Base-by-base conservation (phyloP, 768 basidiomycete species). In the Hericium erinaceus region DNA sequence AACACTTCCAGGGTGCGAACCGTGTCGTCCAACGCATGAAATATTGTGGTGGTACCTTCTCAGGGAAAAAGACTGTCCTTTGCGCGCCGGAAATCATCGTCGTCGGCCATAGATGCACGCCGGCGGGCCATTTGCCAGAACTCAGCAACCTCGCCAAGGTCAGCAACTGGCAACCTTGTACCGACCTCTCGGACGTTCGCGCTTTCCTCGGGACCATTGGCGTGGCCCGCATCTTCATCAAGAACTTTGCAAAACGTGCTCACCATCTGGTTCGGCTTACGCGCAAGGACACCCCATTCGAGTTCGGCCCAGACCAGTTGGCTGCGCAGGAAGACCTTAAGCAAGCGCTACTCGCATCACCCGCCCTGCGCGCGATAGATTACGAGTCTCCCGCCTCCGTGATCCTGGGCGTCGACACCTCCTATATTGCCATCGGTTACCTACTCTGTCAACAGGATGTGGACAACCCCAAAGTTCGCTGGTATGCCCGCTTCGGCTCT, bases 51-150 rank as follows among this genome's bases (percentile, higher is more conserved):
- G 69, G 68, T 0, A 78, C 72, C 0, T 70, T 78, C 20, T 75
- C 70, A 0, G 72, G 72, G 0, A 54, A 64, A 6, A 79, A 79
- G 54, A 59, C 70, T 0, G 26, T 64, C 0, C 48, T 79, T 0
- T 69, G 70, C 48, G 50, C 61, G 0, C 65, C 63, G 0, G 64
- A 69, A 24, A 60, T 69, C 0, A 59, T 67, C 0, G 66, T 78
- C 0, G 57, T 79, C 0, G 74, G 76, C 1, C 72, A 78, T 51
- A 54, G 54, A 2, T 77, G 74, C 51, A 74, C 69, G 0, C 66
- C 64, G 6, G 64, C 72, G 18, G 76, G 72, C 0, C 60, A 64
- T 0, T 26, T 70, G 0, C 71, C 73, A 0, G 68, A 75, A 4
- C 50, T 66, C 5, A 38, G 24, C 1, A 65, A 53, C 9, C 59